Evolutionary conservation across 257 asterid genomes (phyloP).

Genomic region (Phtheirospermum japonicum): DNA sequence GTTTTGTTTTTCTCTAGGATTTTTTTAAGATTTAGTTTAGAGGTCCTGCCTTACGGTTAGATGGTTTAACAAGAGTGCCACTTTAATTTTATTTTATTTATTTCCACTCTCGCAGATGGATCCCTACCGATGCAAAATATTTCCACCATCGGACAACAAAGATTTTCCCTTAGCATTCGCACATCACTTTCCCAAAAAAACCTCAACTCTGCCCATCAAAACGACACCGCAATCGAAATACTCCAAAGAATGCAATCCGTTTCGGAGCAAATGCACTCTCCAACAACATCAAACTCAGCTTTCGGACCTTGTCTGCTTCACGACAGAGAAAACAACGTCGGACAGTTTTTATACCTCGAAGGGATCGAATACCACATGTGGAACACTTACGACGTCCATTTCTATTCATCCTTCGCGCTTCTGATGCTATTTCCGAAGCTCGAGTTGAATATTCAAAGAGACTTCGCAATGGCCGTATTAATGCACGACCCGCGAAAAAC

Average conservation of each 20-base stretch:
- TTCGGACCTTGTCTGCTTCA: conserved; percentile 61
- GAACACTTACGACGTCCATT: conserved; percentile 45
- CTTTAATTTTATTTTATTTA: too few species aligned
- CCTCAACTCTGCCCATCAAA: conserved; percentile 19
- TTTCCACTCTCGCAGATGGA: conserved; percentile 46
- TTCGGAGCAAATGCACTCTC: conserved; percentile 50
- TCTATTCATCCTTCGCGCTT: conserved; percentile 62
- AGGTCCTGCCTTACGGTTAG: too few species aligned
- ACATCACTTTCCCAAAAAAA: conserved; percentile 21
- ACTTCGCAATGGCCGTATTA: conserved; percentile 75
- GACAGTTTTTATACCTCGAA: conserved; percentile 74
- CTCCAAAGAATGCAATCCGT: conserved; percentile 57
- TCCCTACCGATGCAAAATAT: conserved; percentile 52
- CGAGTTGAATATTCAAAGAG: conserved; percentile 75
- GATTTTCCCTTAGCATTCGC: conserved; percentile 50
- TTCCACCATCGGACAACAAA: conserved; percentile 41
- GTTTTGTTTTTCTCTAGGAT: too few species aligned
- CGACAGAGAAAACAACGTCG: conserved; percentile 53
- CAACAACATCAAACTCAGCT: conserved; percentile 54
- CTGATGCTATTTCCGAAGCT: conserved; percentile 71
- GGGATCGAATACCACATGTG: conserved; percentile 89
- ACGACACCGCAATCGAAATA: conserved; percentile 49
- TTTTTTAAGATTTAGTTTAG: too few species aligned
- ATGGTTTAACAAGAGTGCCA: too few species aligned
- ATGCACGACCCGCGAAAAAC: conserved; percentile 71